Base-by-base conservation (phyloP, 2,329 filamentous ascomycete species). In the Tolypocladium tundrense region DNA sequence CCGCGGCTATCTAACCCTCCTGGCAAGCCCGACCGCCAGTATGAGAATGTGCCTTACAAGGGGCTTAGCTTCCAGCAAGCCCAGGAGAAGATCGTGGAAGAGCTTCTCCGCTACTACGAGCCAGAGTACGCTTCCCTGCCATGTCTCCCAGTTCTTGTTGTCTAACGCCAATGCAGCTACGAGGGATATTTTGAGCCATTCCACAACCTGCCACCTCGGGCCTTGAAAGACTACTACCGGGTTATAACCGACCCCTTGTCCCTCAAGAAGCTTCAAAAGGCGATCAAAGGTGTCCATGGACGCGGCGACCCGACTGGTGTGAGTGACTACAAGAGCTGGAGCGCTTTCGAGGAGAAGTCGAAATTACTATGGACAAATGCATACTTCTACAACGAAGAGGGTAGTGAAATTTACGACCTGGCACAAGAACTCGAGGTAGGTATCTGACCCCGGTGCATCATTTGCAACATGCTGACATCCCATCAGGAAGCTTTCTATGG, bases 311-410 rank as follows among this genome's bases (percentile, higher is more conserved):
- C 83, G 8, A 87, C 87, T 0, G 81, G 81, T 1, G 66, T 79
- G 5, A 85, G 78, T 54, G 85, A 91, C 53, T 90, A 91, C 72
- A 92, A 90, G 70, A 88, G 78, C 55, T 97, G 92, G 92, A 81
- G 85, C 58, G 81, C 85, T 1, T 90, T 96, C 63, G 90, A 91
- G 69, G 86, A 91, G 57, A 88, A 89, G 66, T 80, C 90, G 14
- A 88, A 86, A 65, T 80, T 90, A 56, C 85, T 97, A 50, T 97
- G 92, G 92, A 82, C 81, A 54, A 97, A 97, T 71, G 91, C 91
- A 0, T 88, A 86, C 66, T 87, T 87, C 59, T 97, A 93, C 77
- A 97, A 97, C 64, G 90, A 96, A 70, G 91, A 96, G 68, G 89
- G 88, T 4, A 96, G 92, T 67, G 88, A 91, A 19, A 92, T 96